Evolutionary conservation across 208 protist genomes (phyloP), one percentile per base, ranked within the genome.

Genomic region (Zelonia costaricensis): DNA sequence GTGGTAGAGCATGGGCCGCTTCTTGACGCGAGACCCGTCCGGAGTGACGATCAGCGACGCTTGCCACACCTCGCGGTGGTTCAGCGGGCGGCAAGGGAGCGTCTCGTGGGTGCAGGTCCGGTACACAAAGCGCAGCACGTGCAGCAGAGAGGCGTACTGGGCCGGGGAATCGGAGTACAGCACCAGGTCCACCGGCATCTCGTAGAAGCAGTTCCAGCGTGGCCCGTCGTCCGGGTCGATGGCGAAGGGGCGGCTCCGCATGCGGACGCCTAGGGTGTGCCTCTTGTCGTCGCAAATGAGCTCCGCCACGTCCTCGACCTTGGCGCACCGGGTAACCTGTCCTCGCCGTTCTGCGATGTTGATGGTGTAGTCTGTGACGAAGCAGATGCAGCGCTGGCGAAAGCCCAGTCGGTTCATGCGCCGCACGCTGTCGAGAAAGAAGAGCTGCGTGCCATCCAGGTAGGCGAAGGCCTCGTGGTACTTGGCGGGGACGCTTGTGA

Each of bases 131-230:
- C 33, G 28, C 6, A 69, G 4, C 7, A 80, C 51, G 1, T 51
- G 27, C 7, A 68, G 15, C 4, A 84, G 36, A 23, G 69, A 20
- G 0, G 10, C 30, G n/a, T 55, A 36, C 36, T 69, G 58, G n/a
- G 46, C 59, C 0, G 6, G 12, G 9, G 45, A 61, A 8, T 52
- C 36, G 4, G 49, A 35, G 31, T 69, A 71, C 8, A 79, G 52
- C 15, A 80, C 44, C 25, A 73, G 15, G 51, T 84, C 78, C 8
- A 84, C 78, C 8, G 78, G 72, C 73, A 84, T 80, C 57, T 79
- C 72, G 36, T 55, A 58, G 45, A 78, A 80, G 62, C 54, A 52
- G 33, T 60, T 49, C 48, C 43, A 38, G 38, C 30, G 22, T 7
- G 44, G 2, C 33, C 22, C 28, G 48, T 60, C 35, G 10, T 51